Conservation (phyloP, 768 basidiomycete genomes). For the Collybia sp. region DNA sequence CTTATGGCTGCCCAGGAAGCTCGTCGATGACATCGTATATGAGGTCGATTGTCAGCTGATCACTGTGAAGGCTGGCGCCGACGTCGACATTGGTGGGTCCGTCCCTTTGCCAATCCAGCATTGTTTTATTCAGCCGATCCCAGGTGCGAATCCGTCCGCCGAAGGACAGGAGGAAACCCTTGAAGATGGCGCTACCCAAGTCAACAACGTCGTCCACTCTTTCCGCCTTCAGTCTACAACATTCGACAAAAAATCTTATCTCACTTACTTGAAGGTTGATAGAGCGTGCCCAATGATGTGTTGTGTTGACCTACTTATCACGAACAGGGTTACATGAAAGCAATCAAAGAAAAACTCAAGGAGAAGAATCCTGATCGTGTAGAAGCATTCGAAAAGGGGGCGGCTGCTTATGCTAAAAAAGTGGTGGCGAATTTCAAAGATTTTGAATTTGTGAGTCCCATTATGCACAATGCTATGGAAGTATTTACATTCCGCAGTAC, state of each 20-base stretch:
- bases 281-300: neutral
- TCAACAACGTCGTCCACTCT: conserved; percentile 91
- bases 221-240: conserved; percentile 79
- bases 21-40: conserved; percentile 70
- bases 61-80: conserved; percentile 65
- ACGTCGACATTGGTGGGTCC: conserved; percentile 81
- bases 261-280: conserved; percentile 75
- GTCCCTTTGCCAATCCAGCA: neutral
- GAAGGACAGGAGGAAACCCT: conserved; percentile 82
- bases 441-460: conserved; percentile 76
- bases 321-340: conserved; percentile 83
- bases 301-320: conserved; percentile 2
- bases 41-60: conserved; percentile 84
- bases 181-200: conserved; percentile 68
- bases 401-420: conserved; percentile 78
- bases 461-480: neutral
- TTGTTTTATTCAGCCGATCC: neutral
- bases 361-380: conserved; percentile 56
- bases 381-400: conserved; percentile 76
- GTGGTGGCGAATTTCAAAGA: conserved; percentile 88
- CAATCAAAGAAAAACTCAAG: conserved; percentile 64
- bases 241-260: conserved; percentile 91
- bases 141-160: conserved; percentile 90
- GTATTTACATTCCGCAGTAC: conserved; percentile 39
- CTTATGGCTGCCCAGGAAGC: conserved; percentile 47